phyloP scores from a whole-genome alignment of 305 asterid species.

The Fraxinus platypoda region DNA sequence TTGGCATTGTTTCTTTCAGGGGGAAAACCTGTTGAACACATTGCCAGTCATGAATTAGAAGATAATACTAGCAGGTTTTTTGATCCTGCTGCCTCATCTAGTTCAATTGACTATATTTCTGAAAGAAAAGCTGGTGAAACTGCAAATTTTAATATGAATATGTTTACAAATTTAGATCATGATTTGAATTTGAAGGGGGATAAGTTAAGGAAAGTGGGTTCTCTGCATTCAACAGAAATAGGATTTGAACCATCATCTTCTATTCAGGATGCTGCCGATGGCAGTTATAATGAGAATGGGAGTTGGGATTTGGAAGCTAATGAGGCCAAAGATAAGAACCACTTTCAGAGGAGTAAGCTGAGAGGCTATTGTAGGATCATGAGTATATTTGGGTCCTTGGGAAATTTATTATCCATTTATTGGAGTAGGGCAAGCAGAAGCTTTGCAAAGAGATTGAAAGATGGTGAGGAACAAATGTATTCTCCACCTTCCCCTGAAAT shows the following conservation, averaged over 20 bases:
- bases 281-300: conserved; percentile 22
- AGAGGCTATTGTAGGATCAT: conserved; percentile 14
- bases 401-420: conserved; percentile 21
- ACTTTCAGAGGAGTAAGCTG: conserved; percentile 22
- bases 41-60: conserved; percentile 18
- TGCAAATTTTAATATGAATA: conserved; percentile 17
- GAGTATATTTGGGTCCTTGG: conserved; percentile 23
- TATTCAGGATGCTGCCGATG: conserved; percentile 22
- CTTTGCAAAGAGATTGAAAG: conserved; percentile 44
- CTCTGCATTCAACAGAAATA: not conserved
- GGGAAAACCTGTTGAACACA: conserved; percentile 22
- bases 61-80: conserved; percentile 31
- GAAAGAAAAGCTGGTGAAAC: conserved; percentile 22
- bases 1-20: conserved; percentile 43
- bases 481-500: not conserved
- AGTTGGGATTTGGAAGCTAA: conserved; percentile 35
- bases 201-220: not conserved
- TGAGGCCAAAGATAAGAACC: conserved; percentile 16
- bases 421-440: conserved; percentile 28
- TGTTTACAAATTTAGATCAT: conserved; percentile 10
- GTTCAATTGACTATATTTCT: conserved; percentile 25
- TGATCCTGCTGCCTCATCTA: conserved; percentile 33
- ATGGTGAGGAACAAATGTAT: conserved; percentile 33
- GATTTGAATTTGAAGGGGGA: conserved; percentile 24
- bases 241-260: conserved; percentile 26